A percentile compares a stretch with the other conserved stretches of the same genome.
Conservation (phyloP, 164 flowering plant genomes). For the Platanus orientalis region DNA sequence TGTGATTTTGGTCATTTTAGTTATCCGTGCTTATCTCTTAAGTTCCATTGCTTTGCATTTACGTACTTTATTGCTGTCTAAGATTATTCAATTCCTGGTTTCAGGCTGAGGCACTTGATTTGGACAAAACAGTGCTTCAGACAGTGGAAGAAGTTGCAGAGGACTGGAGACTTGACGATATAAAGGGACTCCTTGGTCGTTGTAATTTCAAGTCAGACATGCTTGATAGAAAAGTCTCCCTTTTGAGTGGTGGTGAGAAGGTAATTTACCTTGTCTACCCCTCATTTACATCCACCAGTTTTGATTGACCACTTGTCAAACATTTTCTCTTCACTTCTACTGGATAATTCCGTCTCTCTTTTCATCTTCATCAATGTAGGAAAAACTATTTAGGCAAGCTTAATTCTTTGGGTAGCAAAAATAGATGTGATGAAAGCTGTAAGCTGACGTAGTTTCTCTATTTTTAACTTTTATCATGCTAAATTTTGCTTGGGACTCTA, state of each 20-base stretch:
- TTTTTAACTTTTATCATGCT: too few species aligned
- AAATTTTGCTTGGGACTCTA: too few species aligned
- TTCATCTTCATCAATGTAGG: too few species aligned
- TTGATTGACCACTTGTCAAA: too few species aligned
- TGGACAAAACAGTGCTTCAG: conserved; percentile 84
- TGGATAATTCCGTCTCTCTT: too few species aligned
- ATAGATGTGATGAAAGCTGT: too few species aligned
- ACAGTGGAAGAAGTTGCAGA: conserved; percentile 94
- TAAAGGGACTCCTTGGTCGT: conserved; percentile 97
- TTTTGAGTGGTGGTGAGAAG: conserved; percentile 99
- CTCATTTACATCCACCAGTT: too few species aligned
- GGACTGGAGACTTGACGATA: conserved; percentile 92
- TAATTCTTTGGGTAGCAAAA: too few species aligned
- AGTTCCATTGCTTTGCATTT: background rate
- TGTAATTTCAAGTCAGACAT: conserved; percentile 93
- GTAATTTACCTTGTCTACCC: conserved; percentile 23
- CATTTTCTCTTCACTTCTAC: too few species aligned
- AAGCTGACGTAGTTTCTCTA: too few species aligned
- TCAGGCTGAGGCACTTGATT: conserved; percentile 98
- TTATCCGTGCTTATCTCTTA: background rate
- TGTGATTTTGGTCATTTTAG: background rate
- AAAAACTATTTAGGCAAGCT: too few species aligned
- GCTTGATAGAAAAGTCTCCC: conserved; percentile 92
- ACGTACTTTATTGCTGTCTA: background rate
- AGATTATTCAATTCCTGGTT: conserved; percentile 9